Evolutionary conservation across 2,329 filamentous ascomycete genomes (phyloP).

Genomic region (Arthrobotrys iridis): DNA sequence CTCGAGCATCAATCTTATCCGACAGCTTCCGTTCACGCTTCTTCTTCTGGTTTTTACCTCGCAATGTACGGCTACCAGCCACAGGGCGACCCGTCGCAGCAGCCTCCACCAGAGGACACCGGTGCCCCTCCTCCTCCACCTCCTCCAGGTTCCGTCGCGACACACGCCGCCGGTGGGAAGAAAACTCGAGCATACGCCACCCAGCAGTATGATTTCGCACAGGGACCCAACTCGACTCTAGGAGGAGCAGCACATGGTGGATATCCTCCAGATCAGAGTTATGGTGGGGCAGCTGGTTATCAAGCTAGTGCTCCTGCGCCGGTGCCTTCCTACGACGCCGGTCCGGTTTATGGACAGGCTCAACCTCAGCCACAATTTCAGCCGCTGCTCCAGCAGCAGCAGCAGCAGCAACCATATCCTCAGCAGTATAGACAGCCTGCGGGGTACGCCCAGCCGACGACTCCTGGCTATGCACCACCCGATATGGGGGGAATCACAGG

Average conservation of each 20-base stretch:
- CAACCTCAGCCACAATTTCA: conserved; percentile 60
- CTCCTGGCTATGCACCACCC: conserved; percentile 70
- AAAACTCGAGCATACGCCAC: conserved; percentile 97
- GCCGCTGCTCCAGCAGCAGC: conserved; percentile 58
- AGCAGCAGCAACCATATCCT: conserved; percentile 52
- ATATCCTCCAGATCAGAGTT: conserved; percentile 64
- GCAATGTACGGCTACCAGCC: conserved; percentile 64
- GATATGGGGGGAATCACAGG: conserved; percentile 79
- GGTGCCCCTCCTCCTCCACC: conserved; percentile 60
- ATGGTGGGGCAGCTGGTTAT: conserved; percentile 62
- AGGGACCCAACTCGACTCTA: conserved; percentile 80
- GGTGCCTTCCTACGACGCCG: conserved; percentile 63
- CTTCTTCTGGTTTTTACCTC: conserved; percentile 15
- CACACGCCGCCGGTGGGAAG: conserved; percentile 69
- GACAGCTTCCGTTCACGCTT: neutral
- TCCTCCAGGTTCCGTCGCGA: conserved; percentile 45
- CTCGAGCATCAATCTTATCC: conserved; percentile 13
- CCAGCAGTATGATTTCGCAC: conserved; percentile 91
- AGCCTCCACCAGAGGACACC: conserved; percentile 62
- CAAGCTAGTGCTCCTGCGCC: conserved; percentile 60
- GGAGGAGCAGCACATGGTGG: conserved; percentile 66
- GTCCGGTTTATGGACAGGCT: conserved; percentile 61
- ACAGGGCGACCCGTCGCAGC: conserved; percentile 62
- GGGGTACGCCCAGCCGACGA: conserved; percentile 57
- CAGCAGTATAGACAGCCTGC: conserved; percentile 33